These are phyloP conservation scores for Sophora flavescens DNA, from an alignment of 306 rosid genomes.

Conservation along the genomic window DNA sequence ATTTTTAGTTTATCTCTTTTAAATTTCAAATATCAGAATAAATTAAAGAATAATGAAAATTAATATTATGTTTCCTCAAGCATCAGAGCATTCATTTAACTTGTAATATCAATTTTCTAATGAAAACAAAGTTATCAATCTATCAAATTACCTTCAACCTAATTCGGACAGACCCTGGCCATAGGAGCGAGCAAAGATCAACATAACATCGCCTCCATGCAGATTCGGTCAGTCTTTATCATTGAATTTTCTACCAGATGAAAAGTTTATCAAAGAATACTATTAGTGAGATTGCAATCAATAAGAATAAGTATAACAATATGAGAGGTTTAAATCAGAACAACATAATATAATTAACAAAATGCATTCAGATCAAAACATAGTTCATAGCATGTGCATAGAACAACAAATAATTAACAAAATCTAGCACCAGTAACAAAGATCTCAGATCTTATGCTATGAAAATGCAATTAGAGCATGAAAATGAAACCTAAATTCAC, in stretches of 20 bases:
- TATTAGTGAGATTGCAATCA: slow-evolving; percentile 42
- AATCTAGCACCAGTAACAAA: too few relatives aligned
- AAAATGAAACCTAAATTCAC: too few relatives aligned
- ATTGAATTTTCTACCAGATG: slow-evolving; percentile 87
- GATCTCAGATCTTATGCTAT: too few relatives aligned
- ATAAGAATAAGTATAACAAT: slow-evolving; percentile 17
- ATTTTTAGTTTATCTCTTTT: slow-evolving; percentile 30
- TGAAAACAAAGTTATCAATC: slow-evolving; percentile 7
- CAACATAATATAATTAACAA: too few relatives aligned
- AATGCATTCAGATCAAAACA: too few relatives aligned
- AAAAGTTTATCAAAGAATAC: slow-evolving; percentile 43
- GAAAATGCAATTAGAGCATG: too few relatives aligned
- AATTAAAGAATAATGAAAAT: too few relatives aligned
- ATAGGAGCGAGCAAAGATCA: slow-evolving; percentile 93
- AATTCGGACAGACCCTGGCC: slow-evolving; percentile 93
- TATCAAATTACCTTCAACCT: slow-evolving; percentile 78
- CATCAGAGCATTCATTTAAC: too few relatives aligned
- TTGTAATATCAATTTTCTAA: slow-evolving; percentile 14
- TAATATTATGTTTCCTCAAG: too few relatives aligned
- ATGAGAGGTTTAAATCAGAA: too few relatives aligned
- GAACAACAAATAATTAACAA: too few relatives aligned
- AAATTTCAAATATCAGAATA: slow-evolving; percentile 24
- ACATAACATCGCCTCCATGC: slow-evolving; percentile 80
- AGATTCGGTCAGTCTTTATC: slow-evolving; percentile 89
- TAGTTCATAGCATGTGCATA: too few relatives aligned